A percentile compares a stretch with the other conserved stretches of the same genome.
These are phyloP conservation scores for Lomentospora prolificans DNA, from an alignment of 2,329 filamentous ascomycete species.

Conservation along the genomic window DNA sequence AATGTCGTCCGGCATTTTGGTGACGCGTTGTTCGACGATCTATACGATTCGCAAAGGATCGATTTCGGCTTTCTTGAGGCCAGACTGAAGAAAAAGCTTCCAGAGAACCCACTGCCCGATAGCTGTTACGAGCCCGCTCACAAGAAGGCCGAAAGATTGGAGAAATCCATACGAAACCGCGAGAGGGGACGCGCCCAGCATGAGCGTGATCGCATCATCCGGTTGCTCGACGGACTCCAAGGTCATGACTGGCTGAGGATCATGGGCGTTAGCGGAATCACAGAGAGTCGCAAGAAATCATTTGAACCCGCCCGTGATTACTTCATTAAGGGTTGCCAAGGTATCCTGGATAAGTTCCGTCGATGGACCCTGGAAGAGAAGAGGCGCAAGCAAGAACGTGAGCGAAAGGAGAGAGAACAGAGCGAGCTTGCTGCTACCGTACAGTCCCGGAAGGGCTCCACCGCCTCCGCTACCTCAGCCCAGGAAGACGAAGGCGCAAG, in stretches of 20 bases:
- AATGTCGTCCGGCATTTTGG: conserved; percentile 39
- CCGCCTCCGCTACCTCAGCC: neutral
- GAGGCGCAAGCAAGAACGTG: conserved; percentile 65
- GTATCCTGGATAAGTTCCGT: conserved; percentile 77
- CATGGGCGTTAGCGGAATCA: conserved; percentile 80
- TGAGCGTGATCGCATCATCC: conserved; percentile 55
- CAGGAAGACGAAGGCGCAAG: conserved; percentile 16
- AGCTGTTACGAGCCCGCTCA: conserved; percentile 43
- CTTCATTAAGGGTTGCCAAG: conserved; percentile 74
- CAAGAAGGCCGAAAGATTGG: conserved; percentile 48
- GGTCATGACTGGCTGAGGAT: conserved; percentile 88
- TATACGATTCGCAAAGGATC: conserved; percentile 46
- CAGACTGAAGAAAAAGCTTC: conserved; percentile 31
- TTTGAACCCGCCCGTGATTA: conserved; percentile 79
- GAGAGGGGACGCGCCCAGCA: conserved; percentile 57
- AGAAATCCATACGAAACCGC: conserved; percentile 53
- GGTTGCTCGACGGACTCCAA: conserved; percentile 69
- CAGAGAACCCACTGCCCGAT: conserved; percentile 47
- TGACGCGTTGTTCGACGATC: conserved; percentile 45
- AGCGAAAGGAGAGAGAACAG: conserved; percentile 35
- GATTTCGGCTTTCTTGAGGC: conserved; percentile 44
- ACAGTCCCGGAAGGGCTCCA: conserved; percentile 3
- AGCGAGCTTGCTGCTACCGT: conserved; percentile 9
- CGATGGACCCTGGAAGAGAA: conserved; percentile 87
- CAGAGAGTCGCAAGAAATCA: conserved; percentile 74